These are phyloP conservation scores for Quercus gilva DNA, from an alignment of 306 rosid genomes.

Conservation along the genomic window DNA sequence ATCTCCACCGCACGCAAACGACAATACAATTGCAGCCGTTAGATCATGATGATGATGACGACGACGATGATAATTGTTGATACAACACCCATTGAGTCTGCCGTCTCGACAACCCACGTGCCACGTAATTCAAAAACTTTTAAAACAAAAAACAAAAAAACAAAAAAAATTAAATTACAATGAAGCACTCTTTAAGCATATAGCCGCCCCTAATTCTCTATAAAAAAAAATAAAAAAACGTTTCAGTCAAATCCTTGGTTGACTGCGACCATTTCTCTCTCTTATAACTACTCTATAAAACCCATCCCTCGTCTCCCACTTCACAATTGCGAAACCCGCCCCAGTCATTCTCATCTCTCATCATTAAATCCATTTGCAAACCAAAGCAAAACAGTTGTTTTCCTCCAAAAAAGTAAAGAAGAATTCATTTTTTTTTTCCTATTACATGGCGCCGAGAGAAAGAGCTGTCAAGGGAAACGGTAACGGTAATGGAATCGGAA, in stretches of 20 bases:
- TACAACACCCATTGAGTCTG: slow-evolving; percentile 7
- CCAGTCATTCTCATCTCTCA: neutral
- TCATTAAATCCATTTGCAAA: too few species aligned
- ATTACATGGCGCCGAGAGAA: slow-evolving; percentile 76
- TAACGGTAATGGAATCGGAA: slow-evolving; percentile 23
- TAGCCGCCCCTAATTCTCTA: slow-evolving; percentile 36
- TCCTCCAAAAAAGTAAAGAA: too few species aligned
- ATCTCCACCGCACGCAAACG: slow-evolving; percentile 21
- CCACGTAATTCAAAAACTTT: slow-evolving; percentile 52
- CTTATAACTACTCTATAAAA: slow-evolving; percentile 36
- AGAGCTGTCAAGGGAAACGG: slow-evolving; percentile 35
- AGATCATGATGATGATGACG: slow-evolving; percentile 23
- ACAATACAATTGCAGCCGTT: slow-evolving; percentile 34
- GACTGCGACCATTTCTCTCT: slow-evolving; percentile 33
- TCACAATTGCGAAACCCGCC: neutral
- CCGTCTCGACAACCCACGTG: slow-evolving; percentile 47
- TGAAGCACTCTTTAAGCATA: neutral
- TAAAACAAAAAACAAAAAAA: too few species aligned
- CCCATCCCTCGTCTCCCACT: neutral
- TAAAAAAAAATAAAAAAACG: neutral
- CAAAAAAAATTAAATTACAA: slow-evolving; percentile 24
- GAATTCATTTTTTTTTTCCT: too few species aligned
- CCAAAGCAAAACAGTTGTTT: too few species aligned
- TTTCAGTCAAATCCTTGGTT: slow-evolving; percentile 63
- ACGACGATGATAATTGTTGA: neutral